Evolutionary conservation across 768 basidiomycete genomes (phyloP), one percentile per base, ranked within the genome.

Genomic region (Pholiota molesta): DNA sequence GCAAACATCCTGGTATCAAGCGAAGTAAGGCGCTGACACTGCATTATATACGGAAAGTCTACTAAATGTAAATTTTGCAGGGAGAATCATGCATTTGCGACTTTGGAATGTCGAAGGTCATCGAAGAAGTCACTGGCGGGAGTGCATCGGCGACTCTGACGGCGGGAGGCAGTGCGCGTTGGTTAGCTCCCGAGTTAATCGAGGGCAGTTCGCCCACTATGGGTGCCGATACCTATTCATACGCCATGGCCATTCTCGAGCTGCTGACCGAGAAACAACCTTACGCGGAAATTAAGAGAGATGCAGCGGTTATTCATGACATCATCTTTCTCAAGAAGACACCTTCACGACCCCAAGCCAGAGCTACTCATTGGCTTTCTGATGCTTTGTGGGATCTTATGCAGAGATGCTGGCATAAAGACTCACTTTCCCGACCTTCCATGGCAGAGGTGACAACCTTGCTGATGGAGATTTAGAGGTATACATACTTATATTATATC

Each of bases 81-180:
- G 81, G 79, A 13, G 74, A 82, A 63, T 81, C 86, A 26, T 76
- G 82, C 33, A 83, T 89, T 14, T 84, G 83, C 62, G 87, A 89
- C 65, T 88, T 89, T 68, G 86, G 86, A 45, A 82, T 88, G 74
- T 83, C 87, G 17, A 86, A 84, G 67, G 75, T 87, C 29, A 79
- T 88, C 39, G 82, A 83, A 61, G 85, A 86, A 45, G 78, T 87
- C 29, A 82, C 84, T 1, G 84, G 84, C 59, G 81, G 72, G 60
- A 68, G 75, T 28, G 77, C 78, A 35, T 79, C 82, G 28, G 68
- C 74, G n/a, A 81, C 79, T 3, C 71, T 87, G 55, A 83, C 84
- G 1, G 72, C 73, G n/a, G 77, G 78, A 5, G 78, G 79, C 10
- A 80, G 80, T 59, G 77, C 83, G 37, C 80, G 87, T 9, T 89